These are phyloP conservation scores for Leishmania aethiopica DNA, from an alignment of 208 protist species.

Conservation along the genomic window DNA sequence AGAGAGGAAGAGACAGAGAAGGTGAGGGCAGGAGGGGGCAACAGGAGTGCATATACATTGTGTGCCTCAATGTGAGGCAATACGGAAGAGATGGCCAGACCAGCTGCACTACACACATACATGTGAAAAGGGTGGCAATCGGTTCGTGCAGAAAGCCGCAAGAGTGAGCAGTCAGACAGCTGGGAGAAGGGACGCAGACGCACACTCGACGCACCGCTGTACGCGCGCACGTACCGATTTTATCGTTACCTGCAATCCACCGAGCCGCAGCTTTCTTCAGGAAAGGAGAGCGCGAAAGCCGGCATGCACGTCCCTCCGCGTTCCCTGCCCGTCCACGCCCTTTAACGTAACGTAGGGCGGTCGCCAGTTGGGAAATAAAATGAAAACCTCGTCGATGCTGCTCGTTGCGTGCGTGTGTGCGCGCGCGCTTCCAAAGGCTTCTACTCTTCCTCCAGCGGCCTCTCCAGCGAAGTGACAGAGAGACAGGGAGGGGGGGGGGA, in stretches of 20 bases:
- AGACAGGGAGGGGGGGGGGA: neutral
- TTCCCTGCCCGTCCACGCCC: neutral
- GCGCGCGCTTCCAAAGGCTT: neutral
- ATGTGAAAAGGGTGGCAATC: neutral
- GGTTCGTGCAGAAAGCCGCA: neutral
- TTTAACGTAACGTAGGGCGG: no score
- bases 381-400: neutral
- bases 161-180: neutral
- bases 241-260: neutral
- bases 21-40: neutral
- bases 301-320: neutral
- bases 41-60: neutral
- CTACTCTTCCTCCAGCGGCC: no score
- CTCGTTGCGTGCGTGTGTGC: neutral
- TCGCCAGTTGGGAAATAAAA: neutral
- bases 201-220: neutral
- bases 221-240: no score
- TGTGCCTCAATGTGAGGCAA: neutral
- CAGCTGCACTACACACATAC: neutral
- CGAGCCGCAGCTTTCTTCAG: neutral
- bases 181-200: neutral
- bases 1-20: neutral
- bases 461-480: neutral
- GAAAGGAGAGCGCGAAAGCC: neutral
- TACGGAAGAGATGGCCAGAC: neutral